Conservation (phyloP, 106 monocot genomes). For the Platanthera zijinensis region DNA sequence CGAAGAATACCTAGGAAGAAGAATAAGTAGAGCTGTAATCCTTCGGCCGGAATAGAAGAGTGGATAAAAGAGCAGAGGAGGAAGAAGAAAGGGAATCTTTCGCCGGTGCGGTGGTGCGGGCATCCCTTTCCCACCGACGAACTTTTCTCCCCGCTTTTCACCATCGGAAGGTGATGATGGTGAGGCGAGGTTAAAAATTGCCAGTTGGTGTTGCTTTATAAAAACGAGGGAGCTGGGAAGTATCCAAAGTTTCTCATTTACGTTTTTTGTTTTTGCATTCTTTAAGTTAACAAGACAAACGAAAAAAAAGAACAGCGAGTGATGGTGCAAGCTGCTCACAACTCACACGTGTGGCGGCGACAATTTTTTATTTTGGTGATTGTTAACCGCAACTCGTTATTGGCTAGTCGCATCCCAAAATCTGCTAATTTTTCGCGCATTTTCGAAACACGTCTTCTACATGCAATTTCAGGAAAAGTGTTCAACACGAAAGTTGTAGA, state of each 20-base stretch:
- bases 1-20: not conserved
- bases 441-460: too few species aligned
- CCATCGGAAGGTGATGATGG: not conserved
- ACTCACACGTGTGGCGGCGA: too few species aligned
- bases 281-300: too few species aligned
- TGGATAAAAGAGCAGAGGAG: not conserved
- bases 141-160: conserved; percentile 2
- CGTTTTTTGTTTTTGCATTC: not conserved
- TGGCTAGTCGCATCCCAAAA: too few species aligned
- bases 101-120: not conserved
- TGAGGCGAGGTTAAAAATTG: not conserved
- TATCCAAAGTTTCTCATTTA: conserved; percentile 2
- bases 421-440: too few species aligned
- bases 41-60: not conserved
- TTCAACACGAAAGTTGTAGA: too few species aligned
- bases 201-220: not conserved
- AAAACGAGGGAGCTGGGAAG: not conserved
- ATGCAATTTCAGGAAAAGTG: too few species aligned
- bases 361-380: too few species aligned
- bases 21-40: not conserved
- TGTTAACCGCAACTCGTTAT: too few species aligned
- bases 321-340: too few species aligned
- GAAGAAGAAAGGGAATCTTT: not conserved
- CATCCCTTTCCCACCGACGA: not conserved
- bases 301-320: too few species aligned